Conservation (phyloP, 192 early-diverging fungal species). For the Podila clonocystis region DNA sequence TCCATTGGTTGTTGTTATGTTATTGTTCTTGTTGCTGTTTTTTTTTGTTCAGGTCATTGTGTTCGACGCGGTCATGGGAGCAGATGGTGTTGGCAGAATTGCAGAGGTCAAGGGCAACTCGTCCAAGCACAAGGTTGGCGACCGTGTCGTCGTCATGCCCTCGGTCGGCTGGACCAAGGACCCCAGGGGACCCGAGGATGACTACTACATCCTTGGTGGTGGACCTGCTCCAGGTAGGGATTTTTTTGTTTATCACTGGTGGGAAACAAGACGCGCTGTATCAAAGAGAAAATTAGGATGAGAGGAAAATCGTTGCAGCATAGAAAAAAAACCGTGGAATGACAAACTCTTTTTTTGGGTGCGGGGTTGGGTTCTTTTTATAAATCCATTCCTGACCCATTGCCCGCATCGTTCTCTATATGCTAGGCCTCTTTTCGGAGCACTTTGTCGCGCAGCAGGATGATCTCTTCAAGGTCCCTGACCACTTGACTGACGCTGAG, state of each 20-base stretch:
- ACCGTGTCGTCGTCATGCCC: constrained; percentile 61
- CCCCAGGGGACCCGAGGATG: constrained; percentile 63
- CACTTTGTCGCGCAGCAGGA: constrained; percentile 54
- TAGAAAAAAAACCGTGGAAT: neutral
- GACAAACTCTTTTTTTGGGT: constrained; percentile 8
- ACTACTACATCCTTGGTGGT: constrained; percentile 52
- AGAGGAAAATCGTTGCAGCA: neutral
- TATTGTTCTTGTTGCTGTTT: neutral
- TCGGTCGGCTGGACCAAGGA: constrained; percentile 64
- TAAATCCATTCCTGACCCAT: constrained; percentile 6
- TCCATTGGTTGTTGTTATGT: neutral
- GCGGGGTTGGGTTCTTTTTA: constrained; percentile 10
- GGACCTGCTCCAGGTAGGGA: constrained; percentile 15
- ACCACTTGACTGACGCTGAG: constrained; percentile 66
- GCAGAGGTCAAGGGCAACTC: constrained; percentile 41
- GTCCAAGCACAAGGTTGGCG: constrained; percentile 33
- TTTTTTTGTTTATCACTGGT: constrained; percentile 31
- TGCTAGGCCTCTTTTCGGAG: constrained; percentile 67
- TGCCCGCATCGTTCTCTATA: constrained; percentile 1
- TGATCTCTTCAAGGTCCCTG: constrained; percentile 61
- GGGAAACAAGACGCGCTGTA: constrained; percentile 3
- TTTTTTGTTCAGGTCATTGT: constrained; percentile 46
- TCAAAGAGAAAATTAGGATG: constrained; percentile 3
- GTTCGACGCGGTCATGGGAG: constrained; percentile 62
- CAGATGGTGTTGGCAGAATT: constrained; percentile 65